phyloP scores from a whole-genome alignment of 371 early-diverging fungal species.

The Mucor indicus region DNA sequence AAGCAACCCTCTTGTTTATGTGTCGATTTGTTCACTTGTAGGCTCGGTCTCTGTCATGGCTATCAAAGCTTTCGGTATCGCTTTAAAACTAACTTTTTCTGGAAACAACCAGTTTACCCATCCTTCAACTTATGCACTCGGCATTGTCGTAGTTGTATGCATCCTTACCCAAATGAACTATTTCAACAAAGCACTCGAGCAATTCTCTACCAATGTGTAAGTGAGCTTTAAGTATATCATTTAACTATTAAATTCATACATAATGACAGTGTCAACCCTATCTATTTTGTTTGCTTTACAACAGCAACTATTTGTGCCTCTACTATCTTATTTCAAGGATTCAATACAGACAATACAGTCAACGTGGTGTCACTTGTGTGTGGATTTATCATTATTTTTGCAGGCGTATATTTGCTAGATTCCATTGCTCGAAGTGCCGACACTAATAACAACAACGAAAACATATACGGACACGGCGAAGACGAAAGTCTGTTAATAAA shows the following conservation, averaged over 20 bases:
- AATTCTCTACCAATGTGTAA: conserved; percentile 84
- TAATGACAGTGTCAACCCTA: conserved; percentile 66
- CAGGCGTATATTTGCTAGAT: conserved; percentile 81
- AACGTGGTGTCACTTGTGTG: conserved; percentile 80
- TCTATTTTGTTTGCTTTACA: conserved; percentile 93
- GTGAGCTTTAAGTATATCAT: conserved; percentile 6
- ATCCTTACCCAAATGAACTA: conserved; percentile 94
- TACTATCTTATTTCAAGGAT: conserved; percentile 86
- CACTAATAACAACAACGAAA: too few species aligned
- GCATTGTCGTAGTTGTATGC: conserved; percentile 68
- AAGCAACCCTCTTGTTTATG: conserved; percentile 75
- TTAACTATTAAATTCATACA: neutral
- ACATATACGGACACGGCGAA: too few species aligned
- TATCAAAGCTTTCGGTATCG: conserved; percentile 89
- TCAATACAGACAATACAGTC: conserved; percentile 69
- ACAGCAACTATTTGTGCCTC: conserved; percentile 89
- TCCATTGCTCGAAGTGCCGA: conserved; percentile 34
- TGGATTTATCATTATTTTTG: conserved; percentile 89
- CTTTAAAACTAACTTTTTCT: conserved; percentile 86
- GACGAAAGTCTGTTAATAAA: too few species aligned
- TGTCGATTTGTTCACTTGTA: conserved; percentile 83
- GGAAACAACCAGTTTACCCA: conserved; percentile 89
- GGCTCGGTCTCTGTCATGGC: conserved; percentile 92
- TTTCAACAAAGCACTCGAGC: conserved; percentile 92
- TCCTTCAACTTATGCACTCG: conserved; percentile 84